These are phyloP conservation scores for Fusarium keratoplasticum DNA, from an alignment of 2,329 filamentous ascomycete species.

Conservation along the genomic window DNA sequence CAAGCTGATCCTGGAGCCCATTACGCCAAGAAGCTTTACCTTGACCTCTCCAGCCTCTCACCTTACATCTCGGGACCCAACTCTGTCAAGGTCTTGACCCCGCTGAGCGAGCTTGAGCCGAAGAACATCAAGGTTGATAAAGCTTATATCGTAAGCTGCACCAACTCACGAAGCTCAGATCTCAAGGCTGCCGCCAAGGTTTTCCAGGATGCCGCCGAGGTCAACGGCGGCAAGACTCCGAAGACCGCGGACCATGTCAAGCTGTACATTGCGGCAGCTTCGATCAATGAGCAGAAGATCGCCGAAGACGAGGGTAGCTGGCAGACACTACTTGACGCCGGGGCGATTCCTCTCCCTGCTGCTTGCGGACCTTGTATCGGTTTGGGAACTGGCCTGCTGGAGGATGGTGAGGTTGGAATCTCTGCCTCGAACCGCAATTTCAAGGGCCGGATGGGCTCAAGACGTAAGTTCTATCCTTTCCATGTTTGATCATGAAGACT, in stretches of 20 bases:
- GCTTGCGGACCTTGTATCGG: constrained; percentile 86
- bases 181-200: constrained; percentile 84
- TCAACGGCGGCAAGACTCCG: constrained; percentile 64
- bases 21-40: constrained; percentile 83
- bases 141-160: constrained; percentile 89
- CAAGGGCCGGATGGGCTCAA: constrained; percentile 83
- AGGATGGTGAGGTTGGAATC: constrained; percentile 86
- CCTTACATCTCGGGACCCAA: constrained; percentile 89
- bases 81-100: constrained; percentile 86
- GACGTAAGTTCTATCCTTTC: not conserved
- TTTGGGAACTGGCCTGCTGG: constrained; percentile 76
- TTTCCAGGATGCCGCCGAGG: constrained; percentile 79
- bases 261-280: constrained; percentile 91
- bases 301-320: constrained; percentile 86
- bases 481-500: not conserved
- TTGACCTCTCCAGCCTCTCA: constrained; percentile 83
- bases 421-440: constrained; percentile 88
- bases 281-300: constrained; percentile 76
- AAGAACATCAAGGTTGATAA: constrained; percentile 82
- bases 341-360: constrained; percentile 2
- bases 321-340: constrained; percentile 69
- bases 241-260: constrained; percentile 81
- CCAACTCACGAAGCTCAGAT: constrained; percentile 80
- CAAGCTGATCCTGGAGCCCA: constrained; percentile 77
- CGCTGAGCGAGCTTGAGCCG: constrained; percentile 75